Evolutionary conservation across 306 rosid genomes (phyloP).

Genomic region (Vigna hirtella): DNA sequence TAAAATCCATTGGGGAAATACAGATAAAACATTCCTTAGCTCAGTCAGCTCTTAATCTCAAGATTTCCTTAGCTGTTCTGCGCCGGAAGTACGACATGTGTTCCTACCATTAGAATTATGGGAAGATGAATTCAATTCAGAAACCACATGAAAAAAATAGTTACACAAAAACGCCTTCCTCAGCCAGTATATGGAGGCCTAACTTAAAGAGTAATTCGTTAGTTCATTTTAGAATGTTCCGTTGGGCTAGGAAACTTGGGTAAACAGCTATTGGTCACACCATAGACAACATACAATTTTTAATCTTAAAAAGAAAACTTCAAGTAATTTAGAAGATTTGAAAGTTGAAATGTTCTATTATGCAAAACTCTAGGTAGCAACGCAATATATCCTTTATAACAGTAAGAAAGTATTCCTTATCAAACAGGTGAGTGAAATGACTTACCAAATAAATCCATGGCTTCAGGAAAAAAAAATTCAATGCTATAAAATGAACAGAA

Average conservation of each 20-base stretch:
- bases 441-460: conserved; percentile 15
- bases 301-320: conserved; percentile 2
- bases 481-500: conserved; percentile 23
- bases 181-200: conserved; percentile 2
- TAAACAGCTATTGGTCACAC: not conserved
- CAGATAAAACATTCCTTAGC: conserved; percentile 27
- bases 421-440: not conserved
- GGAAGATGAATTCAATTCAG: conserved; percentile 40
- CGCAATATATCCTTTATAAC: not conserved
- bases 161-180: not conserved
- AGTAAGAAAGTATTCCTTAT: conserved; percentile 10
- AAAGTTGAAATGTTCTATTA: not conserved
- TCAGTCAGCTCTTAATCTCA: conserved; percentile 81
- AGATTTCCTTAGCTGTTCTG: conserved; percentile 85
- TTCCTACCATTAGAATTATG: conserved; percentile 56
- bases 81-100: conserved; percentile 92
- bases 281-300: not conserved
- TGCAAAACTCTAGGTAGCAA: conserved; percentile 6
- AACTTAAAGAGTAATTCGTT: not conserved
- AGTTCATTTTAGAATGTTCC: conserved; percentile 14
- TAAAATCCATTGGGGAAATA: not conserved
- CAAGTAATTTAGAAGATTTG: conserved; percentile 18
- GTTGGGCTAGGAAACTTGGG: not conserved
- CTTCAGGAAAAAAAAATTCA: not conserved
- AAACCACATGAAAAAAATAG: conserved; percentile 20